Percentiles rank a stretch among this genome's conserved stretches.
Conservation (phyloP, 192 early-diverging fungal genomes). For the Backusella macrospora region DNA sequence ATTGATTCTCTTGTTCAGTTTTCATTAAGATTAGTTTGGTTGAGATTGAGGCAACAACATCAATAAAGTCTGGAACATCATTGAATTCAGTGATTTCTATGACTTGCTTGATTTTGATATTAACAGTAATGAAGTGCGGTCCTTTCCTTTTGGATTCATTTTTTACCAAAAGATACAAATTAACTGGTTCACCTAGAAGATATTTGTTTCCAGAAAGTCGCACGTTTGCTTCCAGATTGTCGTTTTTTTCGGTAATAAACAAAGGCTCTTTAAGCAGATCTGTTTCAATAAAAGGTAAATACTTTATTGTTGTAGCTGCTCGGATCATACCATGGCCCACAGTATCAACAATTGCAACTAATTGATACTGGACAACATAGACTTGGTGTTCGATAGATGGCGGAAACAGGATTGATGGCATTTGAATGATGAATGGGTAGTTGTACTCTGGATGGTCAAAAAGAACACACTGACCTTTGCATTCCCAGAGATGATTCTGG, state of each 20-base stretch:
- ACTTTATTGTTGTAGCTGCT: neutral
- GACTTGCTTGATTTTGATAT: neutral
- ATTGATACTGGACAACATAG: constrained; percentile 5
- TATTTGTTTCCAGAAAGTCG: neutral
- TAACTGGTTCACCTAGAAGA: neutral
- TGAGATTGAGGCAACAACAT: neutral
- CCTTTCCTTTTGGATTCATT: neutral
- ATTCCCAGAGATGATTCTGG: constrained; percentile 15
- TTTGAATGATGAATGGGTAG: constrained; percentile 25
- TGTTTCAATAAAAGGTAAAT: constrained; percentile 28
- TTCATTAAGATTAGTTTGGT: neutral
- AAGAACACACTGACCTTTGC: neutral
- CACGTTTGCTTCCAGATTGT: neutral
- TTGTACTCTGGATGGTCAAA: constrained; percentile 2
- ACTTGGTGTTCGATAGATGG: neutral
- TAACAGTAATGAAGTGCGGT: neutral
- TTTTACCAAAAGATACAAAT: neutral
- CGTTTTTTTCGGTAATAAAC: neutral
- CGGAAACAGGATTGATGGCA: constrained; percentile 25
- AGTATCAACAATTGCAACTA: constrained; percentile 15
- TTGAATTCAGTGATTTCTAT: neutral
- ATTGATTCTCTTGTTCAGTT: neutral
- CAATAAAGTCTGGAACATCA: neutral
- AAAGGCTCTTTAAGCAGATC: neutral
- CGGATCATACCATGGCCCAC: too few relatives aligned